Percentiles rank a stretch among this genome's conserved stretches.
These are phyloP conservation scores for Fusarium chaquense DNA, from an alignment of 2,329 filamentous ascomycete genomes.

Conservation along the genomic window DNA sequence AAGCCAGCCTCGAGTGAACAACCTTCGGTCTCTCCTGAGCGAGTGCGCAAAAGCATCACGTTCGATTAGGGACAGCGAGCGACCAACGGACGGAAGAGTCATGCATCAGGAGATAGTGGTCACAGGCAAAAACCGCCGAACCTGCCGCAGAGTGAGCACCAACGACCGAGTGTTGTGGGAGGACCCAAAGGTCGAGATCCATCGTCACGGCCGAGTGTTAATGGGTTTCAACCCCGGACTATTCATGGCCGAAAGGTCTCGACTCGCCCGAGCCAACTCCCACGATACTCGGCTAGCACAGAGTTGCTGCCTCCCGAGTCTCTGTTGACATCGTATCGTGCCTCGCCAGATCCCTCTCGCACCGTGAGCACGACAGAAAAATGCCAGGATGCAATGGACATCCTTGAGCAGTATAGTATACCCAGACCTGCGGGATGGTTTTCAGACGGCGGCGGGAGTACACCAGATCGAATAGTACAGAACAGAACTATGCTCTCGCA, in stretches of 20 bases:
- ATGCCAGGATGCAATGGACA: slow-evolving; percentile 58
- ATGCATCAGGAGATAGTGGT: slow-evolving; percentile 44
- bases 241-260: not conserved
- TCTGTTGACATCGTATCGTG: slow-evolving; percentile 10
- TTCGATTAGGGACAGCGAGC: slow-evolving; percentile 48
- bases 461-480: slow-evolving; percentile 18
- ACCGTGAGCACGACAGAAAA: slow-evolving; percentile 52
- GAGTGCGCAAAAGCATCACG: slow-evolving; percentile 44
- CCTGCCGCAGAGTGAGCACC: slow-evolving; percentile 26
- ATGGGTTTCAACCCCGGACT: slow-evolving; percentile 14
- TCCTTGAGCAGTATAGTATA: slow-evolving; percentile 62
- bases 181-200: slow-evolving; percentile 1
- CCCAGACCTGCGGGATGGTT: slow-evolving; percentile 61
- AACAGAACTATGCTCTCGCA: slow-evolving; percentile 47
- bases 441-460: slow-evolving; percentile 53
- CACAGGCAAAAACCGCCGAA: slow-evolving; percentile 38
- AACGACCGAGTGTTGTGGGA: not conserved
- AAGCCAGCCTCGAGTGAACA: slow-evolving; percentile 16
- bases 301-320: slow-evolving; percentile 14
- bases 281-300: slow-evolving; percentile 4
- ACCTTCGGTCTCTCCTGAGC: slow-evolving; percentile 24
- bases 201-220: slow-evolving; percentile 23
- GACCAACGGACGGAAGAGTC: slow-evolving; percentile 43
- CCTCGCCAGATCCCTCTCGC: slow-evolving; percentile 39
- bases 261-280: not conserved